Evolutionary conservation across 106 monocot species (phyloP), one percentile per base, ranked within the genome.

Genomic region (Phalaenopsis aphrodite): DNA sequence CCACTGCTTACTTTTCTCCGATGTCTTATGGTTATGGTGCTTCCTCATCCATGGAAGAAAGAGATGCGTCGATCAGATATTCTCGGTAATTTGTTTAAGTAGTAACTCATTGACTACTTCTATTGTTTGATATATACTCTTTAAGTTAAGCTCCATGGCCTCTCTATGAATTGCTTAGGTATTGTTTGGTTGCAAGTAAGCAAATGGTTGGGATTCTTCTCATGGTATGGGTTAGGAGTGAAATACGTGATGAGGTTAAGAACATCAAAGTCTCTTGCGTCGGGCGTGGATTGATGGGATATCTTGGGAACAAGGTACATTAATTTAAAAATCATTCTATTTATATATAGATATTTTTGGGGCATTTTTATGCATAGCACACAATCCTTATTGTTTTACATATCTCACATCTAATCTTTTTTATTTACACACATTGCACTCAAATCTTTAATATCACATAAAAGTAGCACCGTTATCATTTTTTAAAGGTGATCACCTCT

Each of bases 191-290:
- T 65, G 91, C 91, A 49, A 91, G 91, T 23, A 91, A 91, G 80
- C 91, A 91, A 71, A 91, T 91, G 91, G 91, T 91, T 24, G 91
- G 91, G 55, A 87, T 91, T 83, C 88, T 91, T 84, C 91, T 91
- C 24, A 88, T 83, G 23, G 80, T 91, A 5, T 91, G 91, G 91
- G 88, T 91, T 48, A 72, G 91, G 8, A 79, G 81, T 18, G 91
- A 91, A 83, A 79, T 88, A 45, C 81, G 82, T 87, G 82, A 87
- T 74, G 85, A 88, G 75, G 85, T 87, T 4, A 91, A 76, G 79
- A 91, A 91, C 84, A 79, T 88, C 77, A 91, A 91, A 74, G 91
- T 91, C 41, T 91, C 88, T 55, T 92, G 91, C 76, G 89, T 92
- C 42, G 91, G 91, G 11, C 80, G 89, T 75, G 91, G 91, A 77